These are phyloP conservation scores for Chaetomiaceae sp. DNA, from an alignment of 2,329 filamentous ascomycete species.

Conservation along the genomic window DNA sequence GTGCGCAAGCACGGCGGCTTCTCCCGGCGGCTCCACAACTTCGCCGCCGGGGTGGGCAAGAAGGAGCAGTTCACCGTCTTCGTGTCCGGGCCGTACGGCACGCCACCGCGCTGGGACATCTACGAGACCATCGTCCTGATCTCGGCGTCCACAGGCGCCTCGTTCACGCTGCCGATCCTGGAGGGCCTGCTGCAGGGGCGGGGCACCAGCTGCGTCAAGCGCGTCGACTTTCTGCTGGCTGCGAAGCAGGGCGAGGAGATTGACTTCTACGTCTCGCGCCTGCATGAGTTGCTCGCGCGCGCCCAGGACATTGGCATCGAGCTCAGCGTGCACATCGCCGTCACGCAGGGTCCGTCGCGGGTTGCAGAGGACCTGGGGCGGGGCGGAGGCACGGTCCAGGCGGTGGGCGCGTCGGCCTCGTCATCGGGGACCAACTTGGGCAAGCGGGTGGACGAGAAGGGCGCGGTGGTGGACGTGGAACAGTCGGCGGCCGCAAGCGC, in stretches of 20 bases:
- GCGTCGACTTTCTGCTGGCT: constrained; percentile 48
- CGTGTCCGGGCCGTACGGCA: constrained; percentile 51
- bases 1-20: constrained; percentile 52
- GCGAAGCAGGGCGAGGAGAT: constrained; percentile 48
- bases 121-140: constrained; percentile 56
- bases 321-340: constrained; percentile 47
- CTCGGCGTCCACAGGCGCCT: constrained; percentile 57
- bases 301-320: constrained; percentile 42
- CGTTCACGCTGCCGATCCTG: constrained; percentile 54
- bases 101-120: constrained; percentile 49
- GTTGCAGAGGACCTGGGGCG: constrained; percentile 19
- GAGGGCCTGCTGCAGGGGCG: constrained; percentile 44
- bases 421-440: constrained; percentile 17
- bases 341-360: constrained; percentile 35
- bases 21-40: constrained; percentile 46
- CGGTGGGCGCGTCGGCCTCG: constrained; percentile 14
- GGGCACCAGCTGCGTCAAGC: constrained; percentile 41
- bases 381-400: constrained; percentile 16
- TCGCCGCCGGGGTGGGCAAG: constrained; percentile 34
- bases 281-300: constrained; percentile 39
- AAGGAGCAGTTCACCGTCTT: constrained; percentile 39
- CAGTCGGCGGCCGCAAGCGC: constrained; percentile 16
- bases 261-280: constrained; percentile 47
- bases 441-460: constrained; percentile 24
- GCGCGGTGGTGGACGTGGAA: constrained; percentile 24